Evolutionary conservation across 2,329 filamentous ascomycete genomes (phyloP).

Genomic region (Ramichloridium luteum): DNA sequence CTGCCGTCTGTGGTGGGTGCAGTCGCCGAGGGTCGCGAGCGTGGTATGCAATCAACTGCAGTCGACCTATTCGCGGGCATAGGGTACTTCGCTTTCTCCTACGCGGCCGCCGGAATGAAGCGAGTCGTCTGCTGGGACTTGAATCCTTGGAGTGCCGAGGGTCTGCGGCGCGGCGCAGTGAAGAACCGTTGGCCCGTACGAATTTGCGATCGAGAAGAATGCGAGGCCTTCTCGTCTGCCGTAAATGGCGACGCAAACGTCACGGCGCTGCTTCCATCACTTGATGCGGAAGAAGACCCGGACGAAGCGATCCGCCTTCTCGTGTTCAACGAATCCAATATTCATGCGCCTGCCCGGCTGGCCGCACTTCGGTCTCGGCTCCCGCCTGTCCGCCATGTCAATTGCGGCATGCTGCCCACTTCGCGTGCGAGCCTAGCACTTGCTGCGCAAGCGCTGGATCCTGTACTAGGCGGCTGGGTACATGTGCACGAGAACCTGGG

Average conservation of each 20-base stretch:
- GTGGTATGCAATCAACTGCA: constrained; percentile 16
- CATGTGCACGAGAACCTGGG: constrained; percentile 51
- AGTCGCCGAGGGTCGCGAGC: constrained; percentile 22
- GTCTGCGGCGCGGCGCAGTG: constrained; percentile 29
- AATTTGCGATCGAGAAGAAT: constrained; percentile 1
- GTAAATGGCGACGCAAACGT: constrained; percentile 5
- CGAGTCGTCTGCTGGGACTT: constrained; percentile 79
- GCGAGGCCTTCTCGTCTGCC: constrained; percentile 6
- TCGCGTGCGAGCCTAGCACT: constrained; percentile 38
- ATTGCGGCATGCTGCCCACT: constrained; percentile 45
- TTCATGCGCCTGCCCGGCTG: constrained; percentile 22
- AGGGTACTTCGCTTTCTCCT: constrained; percentile 85
- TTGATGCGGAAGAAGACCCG: background rate
- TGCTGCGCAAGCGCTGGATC: constrained; percentile 38
- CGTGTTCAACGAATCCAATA: constrained; percentile 32
- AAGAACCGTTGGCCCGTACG: constrained; percentile 29
- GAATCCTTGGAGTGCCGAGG: constrained; percentile 46
- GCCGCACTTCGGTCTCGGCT: constrained; percentile 12
- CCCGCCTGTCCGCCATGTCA: constrained; percentile 42
- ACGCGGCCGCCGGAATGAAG: constrained; percentile 55
- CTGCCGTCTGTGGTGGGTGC: constrained; percentile 25
- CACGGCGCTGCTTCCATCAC: background rate
- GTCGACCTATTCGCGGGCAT: constrained; percentile 88
- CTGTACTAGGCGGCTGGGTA: constrained; percentile 39
- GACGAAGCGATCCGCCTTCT: constrained; percentile 19